Evolutionary conservation across 768 basidiomycete genomes (phyloP).

Genomic region (Steccherinum ochraceum): DNA sequence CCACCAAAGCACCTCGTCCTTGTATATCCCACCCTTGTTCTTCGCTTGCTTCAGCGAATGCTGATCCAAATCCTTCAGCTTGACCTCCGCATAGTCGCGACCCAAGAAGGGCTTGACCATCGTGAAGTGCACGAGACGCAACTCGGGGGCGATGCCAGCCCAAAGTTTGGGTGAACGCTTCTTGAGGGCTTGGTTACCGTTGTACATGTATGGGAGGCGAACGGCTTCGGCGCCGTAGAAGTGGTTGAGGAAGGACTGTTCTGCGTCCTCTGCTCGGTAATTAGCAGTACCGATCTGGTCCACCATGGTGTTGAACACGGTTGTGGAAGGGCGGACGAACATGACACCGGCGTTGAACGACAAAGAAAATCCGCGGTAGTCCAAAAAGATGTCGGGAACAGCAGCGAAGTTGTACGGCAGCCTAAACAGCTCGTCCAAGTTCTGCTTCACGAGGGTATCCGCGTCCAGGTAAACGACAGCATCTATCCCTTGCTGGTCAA

Average conservation of each 20-base stretch:
- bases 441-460: constrained; percentile 26
- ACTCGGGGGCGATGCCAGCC: constrained; percentile 22
- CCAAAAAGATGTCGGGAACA: constrained; percentile 25
- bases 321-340: constrained; percentile 24
- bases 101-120: constrained; percentile 22
- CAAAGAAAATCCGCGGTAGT: constrained; percentile 20
- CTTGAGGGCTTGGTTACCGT: constrained; percentile 32
- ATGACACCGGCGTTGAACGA: constrained; percentile 33
- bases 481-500: constrained; percentile 24
- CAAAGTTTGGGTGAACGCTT: constrained; percentile 24
- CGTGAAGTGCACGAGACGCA: constrained; percentile 30
- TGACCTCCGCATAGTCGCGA: constrained; percentile 15
- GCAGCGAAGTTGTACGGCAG: constrained; percentile 28
- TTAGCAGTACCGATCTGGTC: constrained; percentile 32
- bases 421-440: constrained; percentile 29
- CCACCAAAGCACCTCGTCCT: constrained; percentile 22
- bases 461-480: constrained; percentile 28
- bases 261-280: constrained; percentile 32
- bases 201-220: constrained; percentile 30
- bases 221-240: constrained; percentile 28
- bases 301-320: constrained; percentile 24
- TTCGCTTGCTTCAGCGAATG: constrained; percentile 13
- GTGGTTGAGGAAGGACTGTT: constrained; percentile 37
- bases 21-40: constrained; percentile 12
- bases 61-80: constrained; percentile 14